Base-by-base conservation (phyloP, 768 basidiomycete genomes). In the Hericium erinaceus region DNA sequence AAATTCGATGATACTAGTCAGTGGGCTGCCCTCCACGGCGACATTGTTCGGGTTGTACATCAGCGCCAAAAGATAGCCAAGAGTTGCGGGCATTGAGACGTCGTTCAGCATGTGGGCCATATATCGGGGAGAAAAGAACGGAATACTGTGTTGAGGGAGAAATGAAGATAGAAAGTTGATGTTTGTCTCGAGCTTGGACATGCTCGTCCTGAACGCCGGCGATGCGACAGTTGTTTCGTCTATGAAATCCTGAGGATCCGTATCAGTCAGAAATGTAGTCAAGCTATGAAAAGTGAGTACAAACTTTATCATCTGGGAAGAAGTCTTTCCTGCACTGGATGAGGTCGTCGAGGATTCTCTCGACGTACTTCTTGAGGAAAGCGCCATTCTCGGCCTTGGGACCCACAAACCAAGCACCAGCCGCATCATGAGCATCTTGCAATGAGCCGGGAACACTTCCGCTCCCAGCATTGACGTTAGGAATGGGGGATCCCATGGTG, bases 21-120 rank as follows among this genome's bases (percentile, higher is more conserved):
- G 59, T 0, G 77, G 77, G 33, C 69, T 68, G 2, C 72, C 73
- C 59, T 77, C 75, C 22, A 68, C 64, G 7, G 75, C 70, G 53
- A 75, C 72, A 61, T 79, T 77, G 67, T 79, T 78, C 7, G 70
- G 77, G 60, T 79, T 79, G 61, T 69, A 62, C 52, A 70, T 54
- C 38, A 68, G 57, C 11, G 62, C 64, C 48, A 64, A 54, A 4
- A 69, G 48, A 22, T 63, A 68, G 15, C 66, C 68, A 8, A 67
- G 55, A 3, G 60, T 67, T 2, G 63, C 61, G 0, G 68, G 68
- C 57, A 69, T 64, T 40, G 69, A 68, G 28, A 63, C 68, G 40
- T 75, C 74, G 52, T 70, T 66, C 39, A 56, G 60, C 74, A 77
- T 75, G 61, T 76, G 75, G 1, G 69, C 75, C 51, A 61, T 66